Conservation (phyloP, 2,329 filamentous ascomycete species). For the Podosphaera aphanis region DNA sequence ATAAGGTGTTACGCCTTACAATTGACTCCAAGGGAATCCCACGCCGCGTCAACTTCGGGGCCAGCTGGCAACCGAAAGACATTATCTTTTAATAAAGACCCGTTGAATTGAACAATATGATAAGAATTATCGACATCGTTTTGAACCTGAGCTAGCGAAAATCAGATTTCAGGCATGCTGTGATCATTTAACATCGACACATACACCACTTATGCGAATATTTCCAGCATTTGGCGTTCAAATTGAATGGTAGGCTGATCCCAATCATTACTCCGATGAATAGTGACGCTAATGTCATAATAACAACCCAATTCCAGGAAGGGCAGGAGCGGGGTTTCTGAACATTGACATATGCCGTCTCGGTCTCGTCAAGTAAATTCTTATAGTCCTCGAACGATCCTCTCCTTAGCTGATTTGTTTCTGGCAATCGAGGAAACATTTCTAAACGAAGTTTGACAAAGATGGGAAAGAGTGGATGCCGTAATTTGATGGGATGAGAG, state of each 20-base stretch:
- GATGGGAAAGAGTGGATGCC: too few species aligned
- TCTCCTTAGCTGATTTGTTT: too few species aligned
- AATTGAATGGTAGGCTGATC: slow-evolving; percentile 2
- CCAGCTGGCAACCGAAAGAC: slow-evolving; percentile 23
- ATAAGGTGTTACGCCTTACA: slow-evolving; percentile 18
- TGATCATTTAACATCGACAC: background rate
- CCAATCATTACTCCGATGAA: slow-evolving; percentile 9
- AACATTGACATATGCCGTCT: background rate
- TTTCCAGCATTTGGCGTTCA: slow-evolving; percentile 5
- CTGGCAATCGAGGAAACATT: too few species aligned
- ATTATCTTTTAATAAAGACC: slow-evolving; percentile 27
- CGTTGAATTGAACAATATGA: slow-evolving; percentile 23
- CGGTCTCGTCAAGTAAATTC: background rate
- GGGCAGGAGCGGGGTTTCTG: background rate
- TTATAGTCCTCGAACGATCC: background rate
- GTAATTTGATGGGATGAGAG: too few species aligned
- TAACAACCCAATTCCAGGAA: background rate
- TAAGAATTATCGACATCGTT: slow-evolving; percentile 22
- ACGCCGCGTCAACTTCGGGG: slow-evolving; percentile 28
- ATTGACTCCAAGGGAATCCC: slow-evolving; percentile 25
- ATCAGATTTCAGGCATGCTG: slow-evolving; percentile 1
- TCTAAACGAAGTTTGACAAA: too few species aligned
- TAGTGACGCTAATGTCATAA: slow-evolving; percentile 4
- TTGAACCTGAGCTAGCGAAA: slow-evolving; percentile 14
- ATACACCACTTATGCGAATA: slow-evolving; percentile 11